Evolutionary conservation across 257 asterid genomes (phyloP).

Genomic region (Rubia yunnanensis): DNA sequence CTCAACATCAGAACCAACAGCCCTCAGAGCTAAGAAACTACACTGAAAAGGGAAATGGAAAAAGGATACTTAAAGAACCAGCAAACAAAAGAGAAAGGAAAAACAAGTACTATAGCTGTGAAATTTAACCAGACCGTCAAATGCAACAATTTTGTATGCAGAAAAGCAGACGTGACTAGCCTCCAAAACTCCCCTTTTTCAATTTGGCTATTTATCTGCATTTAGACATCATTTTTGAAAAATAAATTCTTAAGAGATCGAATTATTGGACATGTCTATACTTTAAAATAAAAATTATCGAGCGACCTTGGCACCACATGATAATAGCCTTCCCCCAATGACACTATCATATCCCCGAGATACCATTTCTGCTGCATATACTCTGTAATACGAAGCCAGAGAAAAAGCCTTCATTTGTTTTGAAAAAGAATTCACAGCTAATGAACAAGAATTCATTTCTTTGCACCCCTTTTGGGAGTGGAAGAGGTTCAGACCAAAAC

Average conservation of each 20-base stretch:
- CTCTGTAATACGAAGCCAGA: slow-evolving; percentile 37
- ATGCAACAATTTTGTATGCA: slow-evolving; percentile 79
- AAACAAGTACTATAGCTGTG: slow-evolving; percentile 1
- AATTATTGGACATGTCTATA: neutral
- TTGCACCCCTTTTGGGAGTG: neutral
- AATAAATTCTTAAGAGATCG: neutral
- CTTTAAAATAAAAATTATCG: neutral
- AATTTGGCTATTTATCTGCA: slow-evolving; percentile 79
- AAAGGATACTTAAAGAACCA: slow-evolving; percentile 10
- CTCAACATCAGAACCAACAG: slow-evolving; percentile 70
- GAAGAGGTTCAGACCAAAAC: neutral
- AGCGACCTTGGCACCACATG: slow-evolving; percentile 71
- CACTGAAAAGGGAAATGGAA: slow-evolving; percentile 40
- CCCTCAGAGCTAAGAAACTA: slow-evolving; percentile 75
- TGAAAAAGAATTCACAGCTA: neutral
- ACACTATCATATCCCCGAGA: too few relatives aligned
- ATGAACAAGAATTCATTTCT: neutral
- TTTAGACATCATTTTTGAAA: neutral
- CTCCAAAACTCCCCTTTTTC: slow-evolving; percentile 85
- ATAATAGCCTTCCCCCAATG: slow-evolving; percentile 57
- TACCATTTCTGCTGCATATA: slow-evolving; percentile 48
- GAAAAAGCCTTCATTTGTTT: slow-evolving; percentile 4
- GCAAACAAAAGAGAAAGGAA: slow-evolving; percentile 8
- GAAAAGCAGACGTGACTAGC: slow-evolving; percentile 70
- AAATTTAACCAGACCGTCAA: slow-evolving; percentile 54